Conservation (phyloP, 2,329 filamentous ascomycete species). For the Ambrosiella xylebori region DNA sequence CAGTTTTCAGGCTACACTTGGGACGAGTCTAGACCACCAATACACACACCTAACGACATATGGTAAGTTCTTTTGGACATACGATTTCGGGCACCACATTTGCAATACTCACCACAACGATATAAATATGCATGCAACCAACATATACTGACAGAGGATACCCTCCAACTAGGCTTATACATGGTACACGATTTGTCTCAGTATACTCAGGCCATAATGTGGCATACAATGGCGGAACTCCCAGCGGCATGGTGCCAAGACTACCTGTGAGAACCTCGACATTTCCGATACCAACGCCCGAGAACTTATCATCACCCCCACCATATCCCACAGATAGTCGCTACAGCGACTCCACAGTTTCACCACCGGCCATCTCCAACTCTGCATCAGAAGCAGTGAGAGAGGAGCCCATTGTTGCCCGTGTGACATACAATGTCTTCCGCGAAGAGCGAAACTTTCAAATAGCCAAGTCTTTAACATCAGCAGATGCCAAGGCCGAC, state of each 20-base stretch:
- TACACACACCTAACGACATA: constrained; percentile 66
- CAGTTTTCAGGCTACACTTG: constrained; percentile 60
- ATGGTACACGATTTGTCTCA: constrained; percentile 37
- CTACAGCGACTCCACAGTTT: constrained; percentile 23
- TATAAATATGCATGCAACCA: no score
- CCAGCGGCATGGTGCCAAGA: constrained; percentile 28
- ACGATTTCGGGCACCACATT: neutral
- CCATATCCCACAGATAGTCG: constrained; percentile 22
- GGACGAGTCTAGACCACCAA: constrained; percentile 45
- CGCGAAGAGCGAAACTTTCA: constrained; percentile 79
- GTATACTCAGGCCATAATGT: constrained; percentile 27
- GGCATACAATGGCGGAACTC: constrained; percentile 22
- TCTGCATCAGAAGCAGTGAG: constrained; percentile 20
- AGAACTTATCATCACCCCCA: constrained; percentile 16
- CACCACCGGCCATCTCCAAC: constrained; percentile 19
- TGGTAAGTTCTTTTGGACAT: constrained; percentile 37
- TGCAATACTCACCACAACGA: neutral
- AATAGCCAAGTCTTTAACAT: constrained; percentile 55
- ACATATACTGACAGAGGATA: neutral
- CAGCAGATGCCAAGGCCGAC: constrained; percentile 53
- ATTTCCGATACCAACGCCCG: constrained; percentile 8
- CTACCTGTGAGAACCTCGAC: constrained; percentile 17
- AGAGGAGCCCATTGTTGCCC: constrained; percentile 56
- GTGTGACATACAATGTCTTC: constrained; percentile 65
- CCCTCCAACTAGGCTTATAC: constrained; percentile 38